Percentiles rank a stretch among this genome's conserved stretches.
These are phyloP conservation scores for Hypericum perforatum DNA, from an alignment of 345 rosid species.

Conservation along the genomic window DNA sequence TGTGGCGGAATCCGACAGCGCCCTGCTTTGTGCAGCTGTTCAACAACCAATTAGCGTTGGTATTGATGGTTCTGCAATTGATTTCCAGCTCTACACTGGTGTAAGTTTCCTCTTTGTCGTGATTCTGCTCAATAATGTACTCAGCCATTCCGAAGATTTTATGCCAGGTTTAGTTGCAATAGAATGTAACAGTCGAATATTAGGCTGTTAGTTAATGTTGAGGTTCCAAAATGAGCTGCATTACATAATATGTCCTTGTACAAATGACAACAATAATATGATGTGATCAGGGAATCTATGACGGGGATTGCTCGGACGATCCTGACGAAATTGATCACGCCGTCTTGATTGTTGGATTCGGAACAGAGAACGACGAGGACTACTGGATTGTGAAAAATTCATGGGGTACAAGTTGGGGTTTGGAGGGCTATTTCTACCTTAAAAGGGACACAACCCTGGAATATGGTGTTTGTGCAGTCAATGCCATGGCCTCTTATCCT, in stretches of 20 bases:
- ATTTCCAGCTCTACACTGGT: slow-evolving; percentile 66
- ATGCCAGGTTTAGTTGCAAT: too few relatives aligned
- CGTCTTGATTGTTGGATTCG: slow-evolving; percentile 62
- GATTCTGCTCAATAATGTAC: too few relatives aligned
- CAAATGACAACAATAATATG: not conserved
- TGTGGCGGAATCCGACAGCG: slow-evolving; percentile 48
- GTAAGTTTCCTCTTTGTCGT: slow-evolving; percentile 24
- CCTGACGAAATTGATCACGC: slow-evolving; percentile 72
- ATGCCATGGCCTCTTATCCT: slow-evolving; percentile 68
- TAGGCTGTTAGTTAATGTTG: too few relatives aligned
- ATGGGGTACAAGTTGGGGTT: slow-evolving; percentile 75
- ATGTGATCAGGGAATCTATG: slow-evolving; percentile 41
- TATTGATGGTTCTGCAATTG: slow-evolving; percentile 61
- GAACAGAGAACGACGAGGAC: slow-evolving; percentile 47
- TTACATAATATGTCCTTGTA: too few relatives aligned
- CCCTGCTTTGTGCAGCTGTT: slow-evolving; percentile 51
- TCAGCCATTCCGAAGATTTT: too few relatives aligned
- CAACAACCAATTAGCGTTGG: slow-evolving; percentile 71
- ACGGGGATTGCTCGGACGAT: slow-evolving; percentile 46
- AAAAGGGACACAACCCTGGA: slow-evolving; percentile 25
- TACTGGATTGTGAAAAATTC: slow-evolving; percentile 86
- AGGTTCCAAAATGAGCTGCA: too few relatives aligned
- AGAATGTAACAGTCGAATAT: too few relatives aligned
- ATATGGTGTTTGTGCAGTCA: slow-evolving; percentile 53
- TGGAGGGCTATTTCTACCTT: slow-evolving; percentile 44